Evolutionary conservation across 495 filamentous ascomycete species (phyloP), one percentile per base, ranked within the genome.

Genomic region (Amphirosellinia nigrospora): DNA sequence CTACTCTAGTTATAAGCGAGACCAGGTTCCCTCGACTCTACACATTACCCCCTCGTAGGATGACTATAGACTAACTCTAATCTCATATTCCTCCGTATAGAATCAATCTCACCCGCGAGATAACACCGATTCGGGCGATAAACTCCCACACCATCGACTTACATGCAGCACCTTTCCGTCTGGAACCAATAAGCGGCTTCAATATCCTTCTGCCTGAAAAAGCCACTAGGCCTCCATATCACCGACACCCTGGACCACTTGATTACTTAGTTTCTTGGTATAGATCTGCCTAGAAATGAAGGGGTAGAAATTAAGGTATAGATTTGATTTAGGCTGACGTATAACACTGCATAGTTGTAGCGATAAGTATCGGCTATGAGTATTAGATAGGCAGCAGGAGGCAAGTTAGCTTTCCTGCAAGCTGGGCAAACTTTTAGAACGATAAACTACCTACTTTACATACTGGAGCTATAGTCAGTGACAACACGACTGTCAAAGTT

Each of bases 151-250:
- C 23, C 23, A 52, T 52, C 4, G 26, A 30, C 50, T 30, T 53
- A 15, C 26, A 13, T 53, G 21, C 48, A 10, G 48, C 48, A 52
- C 50, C 0, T 39, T n/a, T 5, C 56, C 19, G n/a, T 11, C 34
- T 39, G 2, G 58, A 32, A 46, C 59, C 59, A 62, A 45, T 62
- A 28, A 45, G 39, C 38, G 23, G 28, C 39, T 39, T 10, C 59
- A 8, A 28, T 62, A 62, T 62, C 32, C 38, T 16, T 62, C 59
- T 62, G 59, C 59, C 59, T 45, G 59, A 30, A 45, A 34, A 62
- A 62, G 38, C 21, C 71, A 73, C 53, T 68, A 73, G 59, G 34
- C 71, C 7, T 63, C 72, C 55, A 53, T 73, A 62, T 61, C 68
- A 36, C 30, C 16, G 50, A 53, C 11, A 26, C 23, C 26, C 26